Conservation (phyloP, 1,284 basidiomycete genomes). For the Melampsora larici-populina region DNA sequence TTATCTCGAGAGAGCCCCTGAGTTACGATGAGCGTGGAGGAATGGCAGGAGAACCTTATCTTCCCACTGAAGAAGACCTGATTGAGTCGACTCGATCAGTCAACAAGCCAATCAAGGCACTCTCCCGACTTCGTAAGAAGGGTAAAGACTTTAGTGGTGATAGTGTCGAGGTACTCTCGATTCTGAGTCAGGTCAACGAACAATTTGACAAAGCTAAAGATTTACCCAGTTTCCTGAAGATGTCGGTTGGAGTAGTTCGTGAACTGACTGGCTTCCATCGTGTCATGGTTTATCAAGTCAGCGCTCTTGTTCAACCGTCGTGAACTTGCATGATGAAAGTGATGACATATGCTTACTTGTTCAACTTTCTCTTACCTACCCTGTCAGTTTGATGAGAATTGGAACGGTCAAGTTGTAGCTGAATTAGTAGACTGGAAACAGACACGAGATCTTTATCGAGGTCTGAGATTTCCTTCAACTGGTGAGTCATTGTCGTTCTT, state of each 20-base stretch:
- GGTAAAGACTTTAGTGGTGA: constrained; percentile 57
- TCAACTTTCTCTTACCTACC: not conserved
- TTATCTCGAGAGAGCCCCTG: constrained; percentile 47
- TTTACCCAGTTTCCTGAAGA: constrained; percentile 69
- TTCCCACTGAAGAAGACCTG: constrained; percentile 58
- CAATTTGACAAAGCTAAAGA: constrained; percentile 71
- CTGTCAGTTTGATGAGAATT: constrained; percentile 55
- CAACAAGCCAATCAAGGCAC: constrained; percentile 69
- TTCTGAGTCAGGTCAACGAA: constrained; percentile 79
- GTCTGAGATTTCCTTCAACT: constrained; percentile 65
- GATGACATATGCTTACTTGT: not conserved
- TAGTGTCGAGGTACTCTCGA: constrained; percentile 74
- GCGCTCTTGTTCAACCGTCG: not conserved
- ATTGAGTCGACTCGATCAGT: constrained; percentile 70
- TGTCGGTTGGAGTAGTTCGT: constrained; percentile 75
- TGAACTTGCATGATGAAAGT: not conserved
- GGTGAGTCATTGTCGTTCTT: not conserved
- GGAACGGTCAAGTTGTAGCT: constrained; percentile 69
- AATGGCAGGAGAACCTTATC: constrained; percentile 43
- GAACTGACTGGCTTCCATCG: constrained; percentile 80
- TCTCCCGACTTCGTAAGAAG: constrained; percentile 62
- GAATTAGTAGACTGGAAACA: constrained; percentile 79
- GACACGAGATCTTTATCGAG: constrained; percentile 73
- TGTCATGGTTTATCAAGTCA: constrained; percentile 82
- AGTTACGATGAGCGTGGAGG: constrained; percentile 41